Conservation (phyloP, 345 rosid genomes). For the Citrus sinensis region DVS_A1.0 CM039165.1:29052501-29053000, state of each 20-base stretch:
- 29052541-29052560: not conserved
- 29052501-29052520: not conserved
- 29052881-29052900: conserved; percentile 44
- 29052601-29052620: not conserved
- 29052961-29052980: conserved; percentile 50
- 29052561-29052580: conserved; percentile 6
- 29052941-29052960: conserved; percentile 54
- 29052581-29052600: conserved; percentile 9
- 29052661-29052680: conserved; percentile 36
- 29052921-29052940: conserved; percentile 59
- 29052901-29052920: conserved; percentile 45
- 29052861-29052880: conserved; percentile 40
- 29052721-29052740: conserved; percentile 86
- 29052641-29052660: conserved; percentile 22
- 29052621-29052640: not conserved
- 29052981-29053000: conserved; percentile 41
- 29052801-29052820: conserved; percentile 54
- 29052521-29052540: not conserved
- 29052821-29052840: conserved; percentile 61
- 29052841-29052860: conserved; percentile 59
- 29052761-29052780: conserved; percentile 65
- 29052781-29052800: conserved; percentile 54
- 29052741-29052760: conserved; percentile 59
- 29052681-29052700: conserved; percentile 18
- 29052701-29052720: conserved; percentile 54